These are phyloP conservation scores for Metarhizium anisopliae DNA, from an alignment of 2,329 filamentous ascomycete genomes.

Conservation along the genomic window DNA sequence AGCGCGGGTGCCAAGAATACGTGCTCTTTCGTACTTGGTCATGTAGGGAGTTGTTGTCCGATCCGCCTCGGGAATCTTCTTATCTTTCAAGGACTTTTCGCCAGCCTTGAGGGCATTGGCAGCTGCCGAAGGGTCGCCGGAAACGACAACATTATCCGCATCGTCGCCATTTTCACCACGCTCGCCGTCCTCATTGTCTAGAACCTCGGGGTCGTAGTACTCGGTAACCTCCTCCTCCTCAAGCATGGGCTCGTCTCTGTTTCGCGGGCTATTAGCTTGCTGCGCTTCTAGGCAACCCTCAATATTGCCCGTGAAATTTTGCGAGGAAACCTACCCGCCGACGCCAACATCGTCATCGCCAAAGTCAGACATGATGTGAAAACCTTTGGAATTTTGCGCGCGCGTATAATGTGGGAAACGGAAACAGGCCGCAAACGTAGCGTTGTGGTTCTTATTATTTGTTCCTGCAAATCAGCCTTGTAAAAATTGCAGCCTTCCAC, in stretches of 20 bases:
- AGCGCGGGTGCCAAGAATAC: conserved; percentile 86
- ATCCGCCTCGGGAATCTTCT: conserved; percentile 84
- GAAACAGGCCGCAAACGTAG: not conserved
- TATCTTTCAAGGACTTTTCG: conserved; percentile 58
- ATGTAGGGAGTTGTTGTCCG: conserved; percentile 94
- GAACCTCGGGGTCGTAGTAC: conserved; percentile 47
- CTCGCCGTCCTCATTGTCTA: conserved; percentile 41
- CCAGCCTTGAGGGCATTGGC: conserved; percentile 44
- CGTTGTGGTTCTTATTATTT: not conserved
- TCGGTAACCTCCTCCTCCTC: conserved; percentile 60
- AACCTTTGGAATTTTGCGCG: not conserved
- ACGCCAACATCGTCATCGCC: conserved; percentile 56
- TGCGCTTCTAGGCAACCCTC: not conserved
- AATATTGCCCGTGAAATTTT: not conserved
- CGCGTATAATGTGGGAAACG: not conserved
- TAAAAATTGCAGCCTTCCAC: conserved; percentile 20
- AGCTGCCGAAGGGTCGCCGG: conserved; percentile 52
- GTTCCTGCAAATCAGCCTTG: conserved; percentile 9
- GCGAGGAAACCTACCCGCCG: conserved; percentile 38
- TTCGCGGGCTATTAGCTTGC: conserved; percentile 8
- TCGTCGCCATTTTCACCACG: conserved; percentile 44
- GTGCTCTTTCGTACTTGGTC: conserved; percentile 97
- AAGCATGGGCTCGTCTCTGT: conserved; percentile 61
- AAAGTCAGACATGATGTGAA: conserved; percentile 59
- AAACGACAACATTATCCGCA: conserved; percentile 50